Evolutionary conservation across 2,329 filamentous ascomycete genomes (phyloP).

Genomic region (Stachybotrys echinatus): DNA sequence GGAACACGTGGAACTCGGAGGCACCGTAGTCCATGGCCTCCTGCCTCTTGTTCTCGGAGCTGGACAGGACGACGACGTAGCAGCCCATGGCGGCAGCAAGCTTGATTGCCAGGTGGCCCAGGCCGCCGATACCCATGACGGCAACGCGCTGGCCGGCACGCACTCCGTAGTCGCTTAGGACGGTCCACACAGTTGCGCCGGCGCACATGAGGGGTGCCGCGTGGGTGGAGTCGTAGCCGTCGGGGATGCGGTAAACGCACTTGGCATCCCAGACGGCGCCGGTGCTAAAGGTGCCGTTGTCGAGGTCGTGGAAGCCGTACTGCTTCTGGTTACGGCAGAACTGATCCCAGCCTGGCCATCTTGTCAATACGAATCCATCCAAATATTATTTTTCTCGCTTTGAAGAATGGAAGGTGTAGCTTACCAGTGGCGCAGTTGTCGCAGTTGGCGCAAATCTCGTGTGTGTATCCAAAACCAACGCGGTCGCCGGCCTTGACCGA

Average conservation of each 20-base stretch:
- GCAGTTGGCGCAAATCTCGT: constrained; percentile 29
- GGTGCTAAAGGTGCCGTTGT: constrained; percentile 38
- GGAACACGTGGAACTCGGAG: constrained; percentile 1
- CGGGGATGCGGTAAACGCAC: constrained; percentile 52
- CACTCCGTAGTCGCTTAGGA: constrained; percentile 59
- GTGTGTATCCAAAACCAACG: constrained; percentile 30
- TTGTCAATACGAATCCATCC: neutral
- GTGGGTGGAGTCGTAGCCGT: constrained; percentile 50
- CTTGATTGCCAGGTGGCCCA: constrained; percentile 63
- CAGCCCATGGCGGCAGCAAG: constrained; percentile 63
- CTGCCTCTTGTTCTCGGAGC: constrained; percentile 54
- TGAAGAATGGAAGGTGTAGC: neutral
- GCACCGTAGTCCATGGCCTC: constrained; percentile 14
- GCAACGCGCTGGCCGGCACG: constrained; percentile 70
- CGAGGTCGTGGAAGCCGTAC: constrained; percentile 27
- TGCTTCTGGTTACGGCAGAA: constrained; percentile 27
- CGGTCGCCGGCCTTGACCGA: constrained; percentile 28
- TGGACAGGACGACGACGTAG: constrained; percentile 56
- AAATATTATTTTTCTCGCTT: no score
- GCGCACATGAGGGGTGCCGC: constrained; percentile 77
- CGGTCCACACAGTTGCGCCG: constrained; percentile 70
- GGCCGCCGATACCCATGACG: constrained; percentile 62
- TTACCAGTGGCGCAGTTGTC: constrained; percentile 21
- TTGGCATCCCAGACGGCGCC: constrained; percentile 32
- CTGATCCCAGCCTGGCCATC: constrained; percentile 24